Evolutionary conservation across 495 filamentous ascomycete species (phyloP).

Genomic region (Talaromyces adpressus): DNA sequence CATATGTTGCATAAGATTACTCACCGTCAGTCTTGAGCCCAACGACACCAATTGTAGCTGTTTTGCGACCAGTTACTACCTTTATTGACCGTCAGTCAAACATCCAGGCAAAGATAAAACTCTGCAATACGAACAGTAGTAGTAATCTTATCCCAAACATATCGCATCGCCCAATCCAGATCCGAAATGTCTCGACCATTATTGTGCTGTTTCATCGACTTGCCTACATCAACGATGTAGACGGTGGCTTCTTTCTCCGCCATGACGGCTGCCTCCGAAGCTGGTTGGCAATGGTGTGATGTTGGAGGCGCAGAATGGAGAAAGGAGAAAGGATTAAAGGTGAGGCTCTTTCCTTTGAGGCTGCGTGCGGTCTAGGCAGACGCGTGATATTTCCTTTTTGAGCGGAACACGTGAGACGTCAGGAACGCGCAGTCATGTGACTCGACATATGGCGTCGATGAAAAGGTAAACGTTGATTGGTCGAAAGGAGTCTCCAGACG

Average conservation of each 20-base stretch:
- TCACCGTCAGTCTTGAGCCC: conserved; percentile 72
- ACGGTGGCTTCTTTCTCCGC: conserved; percentile 90
- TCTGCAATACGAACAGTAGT: conserved; percentile 45
- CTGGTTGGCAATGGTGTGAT: background rate
- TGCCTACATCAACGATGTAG: conserved; percentile 82
- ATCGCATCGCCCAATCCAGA: conserved; percentile 83
- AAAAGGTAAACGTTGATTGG: background rate
- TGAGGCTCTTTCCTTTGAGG: background rate
- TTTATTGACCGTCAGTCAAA: conserved; percentile 19
- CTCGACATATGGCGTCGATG: background rate
- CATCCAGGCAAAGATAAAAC: no score
- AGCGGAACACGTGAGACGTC: background rate
- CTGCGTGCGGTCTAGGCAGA: background rate
- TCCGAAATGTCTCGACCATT: conserved; percentile 73
- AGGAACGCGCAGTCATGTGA: background rate
- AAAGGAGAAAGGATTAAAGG: background rate
- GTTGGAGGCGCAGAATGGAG: background rate
- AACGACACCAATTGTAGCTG: conserved; percentile 69
- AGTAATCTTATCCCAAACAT: conserved; percentile 95
- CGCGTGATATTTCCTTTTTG: conserved; percentile 1
- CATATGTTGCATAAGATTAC: no score
- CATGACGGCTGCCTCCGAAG: conserved; percentile 44
- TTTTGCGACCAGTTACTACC: conserved; percentile 79
- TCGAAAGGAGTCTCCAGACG: background rate
- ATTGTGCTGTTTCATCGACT: conserved; percentile 70